Base-by-base conservation (phyloP, 768 basidiomycete species). In the Boletus rubropictus region DNA sequence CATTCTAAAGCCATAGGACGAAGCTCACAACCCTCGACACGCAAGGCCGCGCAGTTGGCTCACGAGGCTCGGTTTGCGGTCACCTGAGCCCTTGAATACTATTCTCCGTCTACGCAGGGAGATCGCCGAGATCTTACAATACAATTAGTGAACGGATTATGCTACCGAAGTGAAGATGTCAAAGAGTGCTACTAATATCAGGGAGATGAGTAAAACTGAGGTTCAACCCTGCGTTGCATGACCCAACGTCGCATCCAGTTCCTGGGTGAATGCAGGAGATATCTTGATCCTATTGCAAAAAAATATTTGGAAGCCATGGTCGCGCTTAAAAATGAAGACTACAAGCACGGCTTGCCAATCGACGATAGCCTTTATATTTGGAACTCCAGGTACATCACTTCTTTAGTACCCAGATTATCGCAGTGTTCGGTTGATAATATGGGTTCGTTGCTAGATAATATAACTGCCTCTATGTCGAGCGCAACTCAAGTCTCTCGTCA, bases 151-250 rank as follows among this genome's bases (percentile, higher is more conserved):
- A 81, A 89, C 87, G 0, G 88, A 87, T 63, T 91, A 85, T 62
- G 69, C 81, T 35, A 88, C 89, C 2, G 89, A 92, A 62, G 75
- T 79, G 38, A 88, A 84, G 69, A 89, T 90, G 87, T 77, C 84
- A 54, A 89, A 89, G 67, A 76, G 69, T 35, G 82, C 78, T 4
- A 67, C 77, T 39, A 75, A 72, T 21, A 80, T 87, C 11, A 62
- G 72, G 55, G 69, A 79, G 38, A 85, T 80, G 60, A 51, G 67
- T 52, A 18, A 18, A n/a, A 20, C 20, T 9, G 29, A 31, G 29
- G 10, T 1, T 12, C 4, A 18, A 2, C 29, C 44, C 12, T 38
- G 17, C 32, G 17, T 20, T 10, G 32, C 35, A 3, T 45, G 28
- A 38, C 20, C 11, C 21, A 36, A 2, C 15, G 28, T 27, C 14